A percentile compares a stretch with the other conserved stretches of the same genome.
Evolutionary conservation across 192 early-diverging fungal species (phyloP).

Genomic region (Podila clonocystis): DNA sequence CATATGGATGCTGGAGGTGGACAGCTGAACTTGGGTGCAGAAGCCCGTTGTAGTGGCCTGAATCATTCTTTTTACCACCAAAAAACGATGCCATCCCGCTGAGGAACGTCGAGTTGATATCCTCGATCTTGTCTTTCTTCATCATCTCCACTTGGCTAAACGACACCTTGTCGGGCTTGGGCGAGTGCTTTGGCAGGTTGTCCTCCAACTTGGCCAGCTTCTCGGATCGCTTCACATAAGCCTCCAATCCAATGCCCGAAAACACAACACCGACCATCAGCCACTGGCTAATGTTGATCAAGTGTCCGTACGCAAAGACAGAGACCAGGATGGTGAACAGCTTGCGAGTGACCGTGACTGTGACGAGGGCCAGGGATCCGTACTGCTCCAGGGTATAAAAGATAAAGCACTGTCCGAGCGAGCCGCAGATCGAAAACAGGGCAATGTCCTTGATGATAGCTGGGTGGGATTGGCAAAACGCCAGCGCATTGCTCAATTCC

Average conservation of each 20-base stretch:
- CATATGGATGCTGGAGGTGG: neutral
- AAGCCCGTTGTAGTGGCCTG: neutral
- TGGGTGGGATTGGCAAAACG: conserved; percentile 85
- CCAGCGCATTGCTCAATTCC: conserved; percentile 82
- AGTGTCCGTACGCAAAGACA: conserved; percentile 89
- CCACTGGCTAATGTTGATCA: conserved; percentile 87
- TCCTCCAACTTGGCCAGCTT: conserved; percentile 54
- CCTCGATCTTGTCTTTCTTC: conserved; percentile 49
- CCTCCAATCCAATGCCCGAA: conserved; percentile 82
- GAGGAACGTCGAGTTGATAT: conserved; percentile 27
- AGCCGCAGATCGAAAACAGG: conserved; percentile 91
- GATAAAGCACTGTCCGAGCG: conserved; percentile 97
- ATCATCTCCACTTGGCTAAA: conserved; percentile 50
- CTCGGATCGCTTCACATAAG: conserved; percentile 70
- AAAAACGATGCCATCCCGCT: conserved; percentile 23
- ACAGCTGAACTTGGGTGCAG: conserved; percentile 11
- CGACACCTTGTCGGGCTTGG: conserved; percentile 30
- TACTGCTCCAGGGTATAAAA: conserved; percentile 93
- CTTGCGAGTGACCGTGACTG: conserved; percentile 96
- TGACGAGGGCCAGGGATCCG: conserved; percentile 89
- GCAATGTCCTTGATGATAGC: conserved; percentile 82
- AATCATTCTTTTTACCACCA: neutral
- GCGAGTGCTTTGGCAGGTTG: conserved; percentile 44
- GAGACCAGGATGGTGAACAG: conserved; percentile 94
- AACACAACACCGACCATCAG: conserved; percentile 87